Evolutionary conservation across 2,329 filamentous ascomycete species (phyloP), one percentile per base, ranked within the genome.

Genomic region (Talaromyces sp.): DNA sequence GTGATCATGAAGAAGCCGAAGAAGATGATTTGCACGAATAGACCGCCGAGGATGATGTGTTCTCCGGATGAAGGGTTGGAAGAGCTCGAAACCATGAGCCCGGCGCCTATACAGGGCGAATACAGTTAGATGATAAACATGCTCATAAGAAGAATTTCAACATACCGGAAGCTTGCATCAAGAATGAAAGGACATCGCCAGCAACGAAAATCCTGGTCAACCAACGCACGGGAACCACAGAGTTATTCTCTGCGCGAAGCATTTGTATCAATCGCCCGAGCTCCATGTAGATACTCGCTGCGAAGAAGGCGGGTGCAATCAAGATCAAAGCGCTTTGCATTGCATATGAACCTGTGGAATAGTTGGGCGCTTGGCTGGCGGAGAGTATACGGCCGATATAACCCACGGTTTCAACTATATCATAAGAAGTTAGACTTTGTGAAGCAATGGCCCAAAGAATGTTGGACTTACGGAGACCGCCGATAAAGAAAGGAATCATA

Each of bases 401-500:
- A 6, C 49, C 49, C 1, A 54, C 27, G 27, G 27, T 54, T 19
- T 54, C 49, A 33, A 54, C 49, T 54, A 31, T 8, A 25, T 49
- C 2, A 25, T 15, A 15, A 49, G 22, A 7, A 25, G 4, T 49
- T 15, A 49, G 45, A 19, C n/a, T 22, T 10, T 4, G 5, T 25
- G 15, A 11, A 22, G 45, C 19, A 47, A 6, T 47, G 11, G n/a
- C 17, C 2, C 22, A 27, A 6, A 31, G 13, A 15, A 17, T 2
- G 15, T 3, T 2, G 6, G 31, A 70, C 77, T 61, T 72, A 80
- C 79, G 77, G 7, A 77, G 37, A 37, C 78, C 74, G 9, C 79
- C 79, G 7, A 79, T 64, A 3, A 73, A 67, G 22, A 81, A 80
- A 3, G 73, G 69, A 22, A 75, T 69, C 54, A 83, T 83, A 68